A percentile compares a stretch with the other conserved stretches of the same genome.
Conservation (phyloP, 2,329 filamentous ascomycete genomes). For the Aspergillus cejpii region DNA sequence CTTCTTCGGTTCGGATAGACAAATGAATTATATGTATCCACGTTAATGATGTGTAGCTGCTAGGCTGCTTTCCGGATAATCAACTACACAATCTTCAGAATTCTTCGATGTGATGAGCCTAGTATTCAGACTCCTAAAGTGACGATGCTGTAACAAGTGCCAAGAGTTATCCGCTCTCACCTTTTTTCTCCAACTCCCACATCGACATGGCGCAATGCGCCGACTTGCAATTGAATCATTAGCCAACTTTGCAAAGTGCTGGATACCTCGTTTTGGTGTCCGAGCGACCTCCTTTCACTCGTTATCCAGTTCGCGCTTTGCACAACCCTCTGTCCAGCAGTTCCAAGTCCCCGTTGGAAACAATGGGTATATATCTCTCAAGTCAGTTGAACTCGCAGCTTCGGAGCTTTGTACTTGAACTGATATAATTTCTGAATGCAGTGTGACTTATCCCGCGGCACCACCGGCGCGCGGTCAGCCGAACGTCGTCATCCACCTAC, state of each 20-base stretch:
- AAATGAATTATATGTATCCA: no score
- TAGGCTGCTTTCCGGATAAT: no score
- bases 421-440: conserved; percentile 3
- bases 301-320: background rate
- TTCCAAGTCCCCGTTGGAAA: conserved; percentile 24
- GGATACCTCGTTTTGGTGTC: background rate
- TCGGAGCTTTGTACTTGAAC: background rate
- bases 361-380: conserved; percentile 25
- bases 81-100: no score
- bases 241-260: background rate
- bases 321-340: background rate
- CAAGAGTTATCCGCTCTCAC: background rate
- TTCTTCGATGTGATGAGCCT: no score
- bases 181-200: background rate
- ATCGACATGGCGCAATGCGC: conserved; percentile 23
- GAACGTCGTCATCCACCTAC: conserved; percentile 35
- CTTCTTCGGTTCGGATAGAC: background rate
- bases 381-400: conserved; percentile 14
- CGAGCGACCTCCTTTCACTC: background rate
- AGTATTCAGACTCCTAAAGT: no score
- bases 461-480: conserved; percentile 5
- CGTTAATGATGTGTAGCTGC: no score
- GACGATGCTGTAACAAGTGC: no score
- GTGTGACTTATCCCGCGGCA: conserved; percentile 17
- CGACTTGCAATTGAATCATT: background rate